These are phyloP conservation scores for Boletus rubroflammeus DNA, from an alignment of 768 basidiomycete genomes.

Conservation along the genomic window DNA sequence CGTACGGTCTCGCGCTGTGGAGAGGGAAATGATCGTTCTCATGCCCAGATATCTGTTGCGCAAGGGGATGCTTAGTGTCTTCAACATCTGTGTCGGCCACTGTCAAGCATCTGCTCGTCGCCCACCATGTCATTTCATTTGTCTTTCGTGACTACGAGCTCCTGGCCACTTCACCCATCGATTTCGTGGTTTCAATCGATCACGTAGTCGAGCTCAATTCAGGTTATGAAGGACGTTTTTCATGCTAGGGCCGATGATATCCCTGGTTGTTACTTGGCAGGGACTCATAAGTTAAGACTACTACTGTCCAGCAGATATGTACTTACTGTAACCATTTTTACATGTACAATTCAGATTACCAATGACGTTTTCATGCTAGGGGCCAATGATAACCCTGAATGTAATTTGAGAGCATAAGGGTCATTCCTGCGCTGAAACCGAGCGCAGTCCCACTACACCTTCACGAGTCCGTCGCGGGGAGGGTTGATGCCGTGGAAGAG, in stretches of 20 bases:
- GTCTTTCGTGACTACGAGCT: not conserved
- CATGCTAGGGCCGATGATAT: not conserved
- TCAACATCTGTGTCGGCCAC: not conserved
- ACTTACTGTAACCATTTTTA: too few relatives aligned
- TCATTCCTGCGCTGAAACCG: not conserved
- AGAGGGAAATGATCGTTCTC: not conserved
- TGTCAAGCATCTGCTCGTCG: not conserved
- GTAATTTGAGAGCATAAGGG: not conserved
- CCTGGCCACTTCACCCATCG: not conserved
- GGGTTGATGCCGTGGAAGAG: not conserved
- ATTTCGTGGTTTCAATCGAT: not conserved
- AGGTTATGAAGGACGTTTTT: not conserved
- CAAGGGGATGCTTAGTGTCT: too few relatives aligned
- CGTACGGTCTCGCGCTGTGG: not conserved
- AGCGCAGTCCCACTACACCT: not conserved
- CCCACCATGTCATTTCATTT: not conserved
- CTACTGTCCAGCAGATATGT: too few relatives aligned
- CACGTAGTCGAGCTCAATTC: not conserved
- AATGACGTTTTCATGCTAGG: not conserved
- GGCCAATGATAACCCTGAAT: not conserved
- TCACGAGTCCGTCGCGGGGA: too few relatives aligned
- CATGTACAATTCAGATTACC: not conserved
- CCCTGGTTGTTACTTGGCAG: not conserved
- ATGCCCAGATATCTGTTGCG: not conserved
- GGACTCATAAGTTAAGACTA: too few relatives aligned